phyloP scores from a whole-genome alignment of 2,329 filamentous ascomycete genomes.

The Penicillium sp. region DNA sequence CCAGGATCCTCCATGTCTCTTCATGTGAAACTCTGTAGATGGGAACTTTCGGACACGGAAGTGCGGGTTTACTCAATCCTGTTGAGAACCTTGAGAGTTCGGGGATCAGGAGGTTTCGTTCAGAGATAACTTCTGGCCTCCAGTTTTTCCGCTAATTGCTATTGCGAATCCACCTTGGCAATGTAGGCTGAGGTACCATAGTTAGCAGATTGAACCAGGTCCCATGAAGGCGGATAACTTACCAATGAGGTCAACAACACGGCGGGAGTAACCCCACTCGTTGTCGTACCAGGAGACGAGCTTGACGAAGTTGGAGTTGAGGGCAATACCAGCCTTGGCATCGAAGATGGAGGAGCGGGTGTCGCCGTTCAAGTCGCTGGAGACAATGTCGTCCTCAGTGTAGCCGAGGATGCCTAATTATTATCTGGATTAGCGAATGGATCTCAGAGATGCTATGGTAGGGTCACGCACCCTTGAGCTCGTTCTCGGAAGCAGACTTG shows the following conservation, averaged over 20 bases:
- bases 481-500: conserved; percentile 83
- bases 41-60: conserved; percentile 13
- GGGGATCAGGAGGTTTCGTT: conserved; percentile 23
- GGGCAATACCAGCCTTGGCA: conserved; percentile 97
- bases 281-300: conserved; percentile 98
- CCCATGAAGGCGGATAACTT: conserved; percentile 28
- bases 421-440: conserved; percentile 4
- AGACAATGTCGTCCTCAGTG: conserved; percentile 97
- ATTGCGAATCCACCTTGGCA: conserved; percentile 71
- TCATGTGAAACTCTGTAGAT: conserved; percentile 13
- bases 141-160: conserved; percentile 42
- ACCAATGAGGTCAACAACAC: conserved; percentile 76
- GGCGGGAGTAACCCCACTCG: conserved; percentile 99
- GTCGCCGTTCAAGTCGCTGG: conserved; percentile 91
- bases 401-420: conserved; percentile 79
- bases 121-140: conserved; percentile 43
- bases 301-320: conserved; percentile 99
- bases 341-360: conserved; percentile 97
- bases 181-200: conserved; percentile 65
- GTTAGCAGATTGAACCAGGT: conserved; percentile 30
- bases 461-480: conserved; percentile 73
- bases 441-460: not conserved
- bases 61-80: conserved; percentile 18
- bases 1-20: conserved; percentile 16
- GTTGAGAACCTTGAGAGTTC: conserved; percentile 12